Base-by-base conservation (phyloP, 176 grass and related monocot genomes). In the Phoenix dactylifera region DNA sequence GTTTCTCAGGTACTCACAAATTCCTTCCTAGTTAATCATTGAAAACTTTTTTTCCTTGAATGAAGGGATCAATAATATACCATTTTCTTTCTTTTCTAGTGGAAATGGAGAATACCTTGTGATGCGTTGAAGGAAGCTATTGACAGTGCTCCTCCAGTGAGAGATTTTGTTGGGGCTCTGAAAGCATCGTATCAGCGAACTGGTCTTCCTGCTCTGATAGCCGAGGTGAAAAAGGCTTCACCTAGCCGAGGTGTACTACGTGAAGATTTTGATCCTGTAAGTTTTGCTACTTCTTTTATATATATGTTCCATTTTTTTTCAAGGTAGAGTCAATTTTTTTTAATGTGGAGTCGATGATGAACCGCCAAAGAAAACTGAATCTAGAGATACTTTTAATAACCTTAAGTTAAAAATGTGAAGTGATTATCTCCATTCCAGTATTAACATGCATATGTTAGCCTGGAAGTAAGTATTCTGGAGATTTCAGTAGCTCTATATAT, bases 191-290 rank as follows among this genome's bases (percentile, higher is more conserved):
- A 79, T 57, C 63, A 71, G 4, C 76, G 76, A 56, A 89, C 79
- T 63, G 71, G 86, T 49, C 18, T 83, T 66, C 90, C 90, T 39
- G 86, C 83, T 5, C 57, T 95, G 57, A 86, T 95, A 59, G 90
- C 90, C 5, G 90, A 90, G 80, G 86, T 95, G 26, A 95, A 95
- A 66, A 95, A 89, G 57, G 86, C 90, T 70, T 95, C 90, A 16
- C 90, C 90, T 1, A 95, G 90, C 70, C 78, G 74, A 81, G 90
- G 90, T 0, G 57, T 96, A 54, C 58, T 96, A 15, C 77, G 87
- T 59, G 92, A 90, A 70, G 82, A 96, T 69, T 90, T 96, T 17
- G 65, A 96, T 79, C 83, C 92, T 69, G 92, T 96, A 53, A 82
- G 87, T 85, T 79, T 20, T 51, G 15, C 16, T 17, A 19, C n/a